phyloP scores from a whole-genome alignment of 1,139 yeast genomes.

The Geotrichum citri-aurantii region DNA sequence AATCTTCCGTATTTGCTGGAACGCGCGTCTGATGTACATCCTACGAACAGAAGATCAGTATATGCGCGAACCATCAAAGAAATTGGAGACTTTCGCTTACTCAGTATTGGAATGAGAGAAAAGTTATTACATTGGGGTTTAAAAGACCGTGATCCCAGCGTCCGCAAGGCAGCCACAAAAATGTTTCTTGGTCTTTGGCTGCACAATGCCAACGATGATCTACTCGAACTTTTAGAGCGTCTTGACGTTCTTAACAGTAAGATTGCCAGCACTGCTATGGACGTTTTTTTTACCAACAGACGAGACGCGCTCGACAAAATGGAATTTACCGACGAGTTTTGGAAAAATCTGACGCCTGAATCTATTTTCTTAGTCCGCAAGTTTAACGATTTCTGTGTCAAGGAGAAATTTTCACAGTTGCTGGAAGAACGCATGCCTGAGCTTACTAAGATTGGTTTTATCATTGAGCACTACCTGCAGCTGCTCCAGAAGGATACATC shows the following conservation, averaged over 20 bases:
- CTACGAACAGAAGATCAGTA: slow-evolving; percentile 65
- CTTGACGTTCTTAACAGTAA: slow-evolving; percentile 63
- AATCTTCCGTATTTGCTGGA: slow-evolving; percentile 63
- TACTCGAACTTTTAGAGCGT: slow-evolving; percentile 64
- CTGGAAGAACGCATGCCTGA: slow-evolving; percentile 78
- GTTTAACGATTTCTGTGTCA: slow-evolving; percentile 59
- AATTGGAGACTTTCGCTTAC: slow-evolving; percentile 58
- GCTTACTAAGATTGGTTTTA: slow-evolving; percentile 61
- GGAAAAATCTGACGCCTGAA: slow-evolving; percentile 71
- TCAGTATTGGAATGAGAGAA: slow-evolving; percentile 59
- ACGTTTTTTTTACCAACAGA: slow-evolving; percentile 54
- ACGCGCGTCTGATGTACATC: slow-evolving; percentile 75
- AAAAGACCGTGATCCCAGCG: slow-evolving; percentile 74
- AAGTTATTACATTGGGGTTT: slow-evolving; percentile 76
- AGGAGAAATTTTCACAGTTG: slow-evolving; percentile 43
- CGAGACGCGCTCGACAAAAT: slow-evolving; percentile 57
- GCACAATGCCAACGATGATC: slow-evolving; percentile 58
- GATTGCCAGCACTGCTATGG: slow-evolving; percentile 59
- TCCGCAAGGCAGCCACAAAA: slow-evolving; percentile 63
- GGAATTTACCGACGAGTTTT: slow-evolving; percentile 51
- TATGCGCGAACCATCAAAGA: slow-evolving; percentile 65
- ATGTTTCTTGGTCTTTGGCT: slow-evolving; percentile 74
- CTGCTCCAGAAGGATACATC: slow-evolving; percentile 43
- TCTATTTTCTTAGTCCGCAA: slow-evolving; percentile 66
- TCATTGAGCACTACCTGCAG: slow-evolving; percentile 49